phyloP scores from a whole-genome alignment of 1,284 basidiomycete genomes.

The Ceratobasidium sp. region DNA sequence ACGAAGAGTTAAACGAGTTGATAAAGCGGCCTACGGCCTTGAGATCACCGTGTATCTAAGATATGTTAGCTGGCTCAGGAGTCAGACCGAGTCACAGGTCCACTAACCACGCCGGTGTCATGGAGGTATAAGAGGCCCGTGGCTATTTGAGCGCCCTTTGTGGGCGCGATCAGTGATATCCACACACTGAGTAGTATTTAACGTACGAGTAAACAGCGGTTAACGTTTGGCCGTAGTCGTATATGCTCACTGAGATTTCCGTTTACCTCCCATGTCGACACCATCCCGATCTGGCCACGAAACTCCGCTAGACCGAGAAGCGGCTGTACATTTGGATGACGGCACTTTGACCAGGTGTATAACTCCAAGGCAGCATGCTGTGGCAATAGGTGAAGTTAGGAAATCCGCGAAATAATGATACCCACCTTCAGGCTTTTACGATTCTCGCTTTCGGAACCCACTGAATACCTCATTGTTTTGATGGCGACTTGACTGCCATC shows the following conservation, averaged over 20 bases:
- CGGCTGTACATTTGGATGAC: not conserved
- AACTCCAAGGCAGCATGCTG: conserved; percentile 13
- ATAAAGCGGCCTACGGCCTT: not conserved
- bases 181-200: not conserved
- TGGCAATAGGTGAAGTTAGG: not conserved
- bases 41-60: conserved; percentile 12
- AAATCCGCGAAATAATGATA: not conserved
- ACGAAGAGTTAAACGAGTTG: not conserved
- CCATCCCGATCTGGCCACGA: not conserved
- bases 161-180: no score
- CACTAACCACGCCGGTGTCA: not conserved
- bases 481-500: conserved; percentile 14
- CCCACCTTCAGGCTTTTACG: conserved; percentile 1
- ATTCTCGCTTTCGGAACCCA: not conserved
- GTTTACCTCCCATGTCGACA: not conserved
- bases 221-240: no score
- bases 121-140: not conserved
- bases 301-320: conserved; percentile 13
- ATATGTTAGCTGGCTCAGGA: not conserved
- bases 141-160: not conserved
- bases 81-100: not conserved
- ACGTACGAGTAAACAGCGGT: conserved; percentile 1
- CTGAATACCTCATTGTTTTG: not conserved
- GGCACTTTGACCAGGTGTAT: conserved; percentile 18
- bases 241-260: not conserved